Evolutionary conservation across 2,329 filamentous ascomycete genomes (phyloP).

Genomic region (Colletotrichum chlorophyti): DNA sequence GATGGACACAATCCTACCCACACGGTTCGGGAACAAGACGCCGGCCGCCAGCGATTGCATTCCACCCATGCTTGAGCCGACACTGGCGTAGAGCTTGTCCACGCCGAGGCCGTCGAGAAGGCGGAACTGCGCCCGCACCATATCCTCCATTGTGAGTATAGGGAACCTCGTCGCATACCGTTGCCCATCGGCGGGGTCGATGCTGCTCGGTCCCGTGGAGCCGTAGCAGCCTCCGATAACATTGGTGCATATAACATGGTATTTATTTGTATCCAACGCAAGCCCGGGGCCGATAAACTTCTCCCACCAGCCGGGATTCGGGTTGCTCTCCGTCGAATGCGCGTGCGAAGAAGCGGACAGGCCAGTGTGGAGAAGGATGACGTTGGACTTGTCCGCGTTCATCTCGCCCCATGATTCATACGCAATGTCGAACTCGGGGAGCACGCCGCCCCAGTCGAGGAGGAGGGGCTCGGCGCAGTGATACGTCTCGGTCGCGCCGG

Average conservation of each 20-base stretch:
- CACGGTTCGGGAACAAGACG: constrained; percentile 80
- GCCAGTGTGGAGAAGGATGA: constrained; percentile 90
- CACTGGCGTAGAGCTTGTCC: constrained; percentile 83
- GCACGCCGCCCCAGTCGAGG: constrained; percentile 93
- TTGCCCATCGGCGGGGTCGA: constrained; percentile 87
- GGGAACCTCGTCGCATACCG: constrained; percentile 94
- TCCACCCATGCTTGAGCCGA: constrained; percentile 96
- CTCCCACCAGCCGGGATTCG: constrained; percentile 97
- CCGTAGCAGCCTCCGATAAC: constrained; percentile 96
- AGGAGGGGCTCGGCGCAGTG: constrained; percentile 76
- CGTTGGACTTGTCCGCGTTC: constrained; percentile 84
- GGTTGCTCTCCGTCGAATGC: constrained; percentile 85
- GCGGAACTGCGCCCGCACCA: constrained; percentile 95
- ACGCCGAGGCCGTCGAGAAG: constrained; percentile 83
- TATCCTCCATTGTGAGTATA: constrained; percentile 94
- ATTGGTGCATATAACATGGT: constrained; percentile 95
- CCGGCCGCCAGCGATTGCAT: constrained; percentile 96
- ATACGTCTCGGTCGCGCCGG: constrained; percentile 81
- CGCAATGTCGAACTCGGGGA: constrained; percentile 87
- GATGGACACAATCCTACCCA: constrained; percentile 85
- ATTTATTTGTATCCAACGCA: constrained; percentile 88
- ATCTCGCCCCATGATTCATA: constrained; percentile 92
- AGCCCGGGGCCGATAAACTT: constrained; percentile 91
- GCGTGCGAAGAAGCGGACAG: constrained; percentile 97
- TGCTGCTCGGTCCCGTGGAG: constrained; percentile 86